phyloP scores from a whole-genome alignment of 257 asterid species.

The Gardenia jasminoides region DNA sequence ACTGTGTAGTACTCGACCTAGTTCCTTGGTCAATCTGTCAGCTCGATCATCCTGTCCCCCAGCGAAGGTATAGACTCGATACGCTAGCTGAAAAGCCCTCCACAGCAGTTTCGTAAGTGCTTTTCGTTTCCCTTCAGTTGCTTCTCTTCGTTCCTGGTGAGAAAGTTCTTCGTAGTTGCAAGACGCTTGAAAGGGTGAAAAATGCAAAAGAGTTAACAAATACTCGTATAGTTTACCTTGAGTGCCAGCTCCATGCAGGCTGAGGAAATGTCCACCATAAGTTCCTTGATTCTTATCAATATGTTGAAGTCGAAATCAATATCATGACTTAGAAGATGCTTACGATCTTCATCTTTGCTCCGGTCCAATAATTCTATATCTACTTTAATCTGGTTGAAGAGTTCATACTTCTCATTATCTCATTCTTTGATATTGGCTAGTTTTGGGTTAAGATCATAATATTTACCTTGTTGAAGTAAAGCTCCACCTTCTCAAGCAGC shows the following conservation, averaged over 20 bases:
- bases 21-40: slow-evolving; percentile 66
- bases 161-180: not conserved
- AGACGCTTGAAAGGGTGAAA: not conserved
- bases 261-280: slow-evolving; percentile 80
- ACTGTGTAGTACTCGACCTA: slow-evolving; percentile 65
- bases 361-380: slow-evolving; percentile 73
- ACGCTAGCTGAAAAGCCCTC: slow-evolving; percentile 91
- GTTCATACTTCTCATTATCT: not conserved
- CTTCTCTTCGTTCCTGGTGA: slow-evolving; percentile 61
- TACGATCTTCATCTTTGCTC: slow-evolving; percentile 76
- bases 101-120: slow-evolving; percentile 55
- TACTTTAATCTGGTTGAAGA: slow-evolving; percentile 53
- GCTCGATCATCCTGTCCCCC: slow-evolving; percentile 95
- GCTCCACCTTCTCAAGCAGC: slow-evolving; percentile 68
- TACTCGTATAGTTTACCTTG: slow-evolving; percentile 45
- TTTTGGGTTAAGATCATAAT: not conserved
- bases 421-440: not conserved
- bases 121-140: slow-evolving; percentile 28
- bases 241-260: slow-evolving; percentile 79
- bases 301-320: slow-evolving; percentile 74
- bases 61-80: slow-evolving; percentile 71
- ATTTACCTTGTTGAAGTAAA: slow-evolving; percentile 72
- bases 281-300: slow-evolving; percentile 66
- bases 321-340: slow-evolving; percentile 67
- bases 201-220: not conserved